A percentile compares a stretch with the other conserved stretches of the same genome.
phyloP scores from a whole-genome alignment of 1,284 basidiomycete species.

The Austropuccinia psidii region DNA sequence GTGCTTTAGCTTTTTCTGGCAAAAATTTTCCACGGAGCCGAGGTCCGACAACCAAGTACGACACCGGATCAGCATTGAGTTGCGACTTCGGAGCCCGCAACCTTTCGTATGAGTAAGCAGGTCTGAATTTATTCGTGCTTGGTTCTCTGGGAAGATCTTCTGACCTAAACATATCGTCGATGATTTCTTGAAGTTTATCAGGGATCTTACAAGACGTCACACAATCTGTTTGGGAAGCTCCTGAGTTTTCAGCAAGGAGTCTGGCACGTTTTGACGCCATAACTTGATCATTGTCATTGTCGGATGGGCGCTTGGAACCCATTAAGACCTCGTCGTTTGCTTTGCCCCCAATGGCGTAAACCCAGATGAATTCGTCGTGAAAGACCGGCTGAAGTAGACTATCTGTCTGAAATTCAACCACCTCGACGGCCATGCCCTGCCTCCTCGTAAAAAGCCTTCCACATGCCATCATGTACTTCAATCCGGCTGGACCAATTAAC shows the following conservation, averaged over 20 bases:
- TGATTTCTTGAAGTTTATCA: background rate
- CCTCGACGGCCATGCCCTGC: constrained; percentile 15
- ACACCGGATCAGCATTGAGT: constrained; percentile 5
- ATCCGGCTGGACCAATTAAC: constrained; percentile 25
- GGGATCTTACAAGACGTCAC: background rate
- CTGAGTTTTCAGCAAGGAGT: background rate
- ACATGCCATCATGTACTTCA: constrained; percentile 29
- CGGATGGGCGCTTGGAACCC: too few species aligned
- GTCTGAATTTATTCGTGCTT: background rate
- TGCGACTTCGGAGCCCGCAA: background rate
- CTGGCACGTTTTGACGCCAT: background rate
- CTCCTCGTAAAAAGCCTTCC: constrained; percentile 28
- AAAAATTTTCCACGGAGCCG: constrained; percentile 25
- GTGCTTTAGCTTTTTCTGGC: constrained; percentile 15
- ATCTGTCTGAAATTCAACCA: background rate
- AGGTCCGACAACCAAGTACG: constrained; percentile 30
- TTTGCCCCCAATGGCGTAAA: constrained; percentile 19
- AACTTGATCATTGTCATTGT: too few species aligned
- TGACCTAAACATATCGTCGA: constrained; percentile 36
- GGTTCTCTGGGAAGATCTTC: background rate
- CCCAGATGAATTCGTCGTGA: constrained; percentile 18
- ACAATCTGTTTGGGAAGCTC: background rate
- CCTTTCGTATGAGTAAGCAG: constrained; percentile 30
- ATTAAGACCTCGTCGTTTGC: too few species aligned
- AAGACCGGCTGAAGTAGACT: constrained; percentile 7